Evolutionary conservation across 1,284 basidiomycete species (phyloP).

Genomic region (Fistulinella cinereoalba): DNA sequence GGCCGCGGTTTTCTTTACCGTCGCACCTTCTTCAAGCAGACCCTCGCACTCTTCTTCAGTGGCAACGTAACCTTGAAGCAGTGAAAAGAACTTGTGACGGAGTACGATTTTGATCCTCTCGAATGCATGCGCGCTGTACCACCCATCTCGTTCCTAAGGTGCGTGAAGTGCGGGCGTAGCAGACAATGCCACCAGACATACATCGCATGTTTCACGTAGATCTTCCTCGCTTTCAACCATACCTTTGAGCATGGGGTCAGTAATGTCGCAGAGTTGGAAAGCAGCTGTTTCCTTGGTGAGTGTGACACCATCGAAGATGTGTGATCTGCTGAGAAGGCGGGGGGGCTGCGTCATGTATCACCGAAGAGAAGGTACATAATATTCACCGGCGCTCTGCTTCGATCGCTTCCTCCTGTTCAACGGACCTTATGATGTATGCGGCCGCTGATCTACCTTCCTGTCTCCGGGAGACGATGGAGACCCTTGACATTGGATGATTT

Average conservation of each 20-base stretch:
- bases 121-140: slow-evolving; percentile 74
- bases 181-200: slow-evolving; percentile 37
- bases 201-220: slow-evolving; percentile 68
- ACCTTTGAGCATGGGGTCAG: slow-evolving; percentile 74
- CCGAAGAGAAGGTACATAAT: slow-evolving; percentile 9
- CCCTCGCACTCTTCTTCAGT: slow-evolving; percentile 70
- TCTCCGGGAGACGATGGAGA: slow-evolving; percentile 64
- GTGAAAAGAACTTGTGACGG: slow-evolving; percentile 82
- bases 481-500: slow-evolving; percentile 72
- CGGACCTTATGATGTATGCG: slow-evolving; percentile 37
- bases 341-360: neutral
- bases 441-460: slow-evolving; percentile 49
- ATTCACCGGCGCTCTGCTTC: slow-evolving; percentile 42
- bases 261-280: slow-evolving; percentile 91
- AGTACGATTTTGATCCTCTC: slow-evolving; percentile 82
- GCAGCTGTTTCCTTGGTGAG: slow-evolving; percentile 81
- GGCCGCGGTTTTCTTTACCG: slow-evolving; percentile 40
- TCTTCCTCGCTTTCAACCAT: slow-evolving; percentile 76
- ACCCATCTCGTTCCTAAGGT: slow-evolving; percentile 74
- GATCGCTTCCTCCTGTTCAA: slow-evolving; percentile 39
- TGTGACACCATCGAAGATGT: slow-evolving; percentile 86
- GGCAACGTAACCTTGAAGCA: slow-evolving; percentile 71
- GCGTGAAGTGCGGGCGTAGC: neutral
- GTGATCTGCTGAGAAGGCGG: slow-evolving; percentile 49
- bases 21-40: slow-evolving; percentile 52